phyloP scores from a whole-genome alignment of 306 rosid genomes.

The Coriaria nepalensis region DNA sequence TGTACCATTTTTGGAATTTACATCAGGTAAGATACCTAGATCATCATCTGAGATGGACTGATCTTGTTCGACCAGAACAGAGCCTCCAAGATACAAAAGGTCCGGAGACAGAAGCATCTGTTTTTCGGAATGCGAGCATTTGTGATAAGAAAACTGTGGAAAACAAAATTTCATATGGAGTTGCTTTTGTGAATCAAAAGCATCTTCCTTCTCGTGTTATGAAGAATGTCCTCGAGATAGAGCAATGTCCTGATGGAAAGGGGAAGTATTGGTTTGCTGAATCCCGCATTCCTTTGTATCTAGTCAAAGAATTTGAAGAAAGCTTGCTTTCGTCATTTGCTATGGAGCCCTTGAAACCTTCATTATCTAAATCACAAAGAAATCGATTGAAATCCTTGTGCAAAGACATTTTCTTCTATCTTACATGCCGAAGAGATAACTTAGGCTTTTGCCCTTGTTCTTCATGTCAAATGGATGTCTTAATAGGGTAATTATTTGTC shows the following conservation, averaged over 20 bases:
- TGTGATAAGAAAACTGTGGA: conserved; percentile 49
- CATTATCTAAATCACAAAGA: conserved; percentile 26
- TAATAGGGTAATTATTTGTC: conserved; percentile 36
- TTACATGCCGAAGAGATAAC: conserved; percentile 75
- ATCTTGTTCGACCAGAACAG: conserved; percentile 87
- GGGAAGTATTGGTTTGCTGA: conserved; percentile 80
- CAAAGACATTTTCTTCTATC: conserved; percentile 65
- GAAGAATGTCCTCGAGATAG: conserved; percentile 66
- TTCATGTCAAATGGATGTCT: conserved; percentile 48
- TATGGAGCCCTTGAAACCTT: conserved; percentile 26
- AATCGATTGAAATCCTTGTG: conserved; percentile 31
- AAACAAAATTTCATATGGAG: conserved; percentile 44
- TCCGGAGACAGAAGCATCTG: conserved; percentile 80
- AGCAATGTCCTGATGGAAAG: conserved; percentile 42
- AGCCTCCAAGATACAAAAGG: conserved; percentile 65
- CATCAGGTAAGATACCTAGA: conserved; percentile 85
- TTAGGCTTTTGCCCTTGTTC: conserved; percentile 47
- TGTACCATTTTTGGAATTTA: conserved; percentile 22
- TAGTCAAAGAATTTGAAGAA: conserved; percentile 77
- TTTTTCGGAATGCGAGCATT: conserved; percentile 74
- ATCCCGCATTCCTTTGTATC: conserved; percentile 63
- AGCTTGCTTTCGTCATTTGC: conserved; percentile 16
- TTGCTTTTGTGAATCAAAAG: conserved; percentile 81
- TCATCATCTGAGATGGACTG: conserved; percentile 79
- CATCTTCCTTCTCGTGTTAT: conserved; percentile 87